Evolutionary conservation across 83 land plant species (phyloP).

Genomic region (Larix sibirica): DNA sequence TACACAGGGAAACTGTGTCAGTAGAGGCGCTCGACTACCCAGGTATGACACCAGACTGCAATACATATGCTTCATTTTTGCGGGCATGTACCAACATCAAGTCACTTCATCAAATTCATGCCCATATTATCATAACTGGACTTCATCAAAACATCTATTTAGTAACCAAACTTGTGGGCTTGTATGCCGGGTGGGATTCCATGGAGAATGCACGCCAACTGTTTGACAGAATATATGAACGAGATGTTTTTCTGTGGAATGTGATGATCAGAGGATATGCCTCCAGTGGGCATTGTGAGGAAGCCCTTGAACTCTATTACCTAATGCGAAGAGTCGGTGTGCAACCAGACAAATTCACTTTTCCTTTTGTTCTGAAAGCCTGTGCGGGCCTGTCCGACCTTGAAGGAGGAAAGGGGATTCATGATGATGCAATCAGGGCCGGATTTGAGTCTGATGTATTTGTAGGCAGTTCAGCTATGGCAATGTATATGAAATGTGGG

Average conservation of each 20-base stretch:
- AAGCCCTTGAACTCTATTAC: constrained; percentile 40
- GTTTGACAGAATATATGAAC: constrained; percentile 20
- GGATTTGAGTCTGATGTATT: constrained; percentile 49
- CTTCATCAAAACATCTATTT: too few species aligned
- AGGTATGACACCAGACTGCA: too few species aligned
- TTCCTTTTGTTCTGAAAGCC: constrained; percentile 49
- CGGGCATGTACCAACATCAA: too few species aligned
- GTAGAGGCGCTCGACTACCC: too few species aligned
- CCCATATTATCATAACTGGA: too few species aligned
- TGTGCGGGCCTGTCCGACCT: constrained; percentile 34
- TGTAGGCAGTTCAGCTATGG: constrained; percentile 57
- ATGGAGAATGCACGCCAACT: constrained; percentile 25
- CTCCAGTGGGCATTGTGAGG: constrained; percentile 34
- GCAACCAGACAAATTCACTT: constrained; percentile 50
- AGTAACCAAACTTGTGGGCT: too few species aligned
- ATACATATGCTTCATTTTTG: too few species aligned
- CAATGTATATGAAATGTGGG: constrained; percentile 49
- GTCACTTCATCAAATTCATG: too few species aligned
- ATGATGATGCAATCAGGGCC: constrained; percentile 19
- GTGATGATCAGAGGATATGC: constrained; percentile 56
- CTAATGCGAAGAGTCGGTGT: constrained; percentile 41
- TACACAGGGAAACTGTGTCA: too few species aligned
- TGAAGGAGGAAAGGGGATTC: constrained; percentile 31
- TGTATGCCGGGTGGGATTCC: constrained; percentile 28
- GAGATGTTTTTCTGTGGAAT: constrained; percentile 41